Evolutionary conservation across 805 yeast species (phyloP).

Genomic region (Pichia occidentalis): DNA sequence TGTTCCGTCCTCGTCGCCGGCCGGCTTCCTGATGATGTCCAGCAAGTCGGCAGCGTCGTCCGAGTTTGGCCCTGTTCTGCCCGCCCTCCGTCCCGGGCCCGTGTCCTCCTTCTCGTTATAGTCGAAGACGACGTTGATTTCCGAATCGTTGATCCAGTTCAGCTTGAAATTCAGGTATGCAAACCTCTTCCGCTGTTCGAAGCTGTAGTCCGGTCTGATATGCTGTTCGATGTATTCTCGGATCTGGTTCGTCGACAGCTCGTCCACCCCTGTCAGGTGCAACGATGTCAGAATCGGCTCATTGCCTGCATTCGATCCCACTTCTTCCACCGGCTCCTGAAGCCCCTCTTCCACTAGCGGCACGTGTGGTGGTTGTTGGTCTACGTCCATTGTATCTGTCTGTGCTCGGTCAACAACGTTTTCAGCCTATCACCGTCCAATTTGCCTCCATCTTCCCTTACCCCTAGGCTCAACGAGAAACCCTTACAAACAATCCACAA

Average conservation of each 20-base stretch:
- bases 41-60: no score
- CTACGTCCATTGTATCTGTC: not conserved
- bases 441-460: no score
- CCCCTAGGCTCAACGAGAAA: no score
- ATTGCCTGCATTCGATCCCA: not conserved
- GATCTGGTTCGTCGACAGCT: slow-evolving; percentile 53
- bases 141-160: slow-evolving; percentile 63
- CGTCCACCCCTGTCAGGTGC: slow-evolving; percentile 55
- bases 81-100: not conserved
- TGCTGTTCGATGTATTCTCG: slow-evolving; percentile 47
- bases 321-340: not conserved
- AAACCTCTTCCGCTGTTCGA: slow-evolving; percentile 24
- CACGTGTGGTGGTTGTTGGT: not conserved
- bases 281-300: slow-evolving; percentile 42
- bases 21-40: not conserved
- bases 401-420: not conserved
- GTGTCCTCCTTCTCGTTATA: not conserved
- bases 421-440: no score
- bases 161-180: slow-evolving; percentile 33
- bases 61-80: no score
- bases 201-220: slow-evolving; percentile 30
- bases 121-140: slow-evolving; percentile 49
- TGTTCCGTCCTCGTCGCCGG: not conserved
- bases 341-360: not conserved
- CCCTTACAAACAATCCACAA: no score